These are phyloP conservation scores for Populus pruinosa DNA, from an alignment of 345 rosid species.

Conservation along the genomic window DNA sequence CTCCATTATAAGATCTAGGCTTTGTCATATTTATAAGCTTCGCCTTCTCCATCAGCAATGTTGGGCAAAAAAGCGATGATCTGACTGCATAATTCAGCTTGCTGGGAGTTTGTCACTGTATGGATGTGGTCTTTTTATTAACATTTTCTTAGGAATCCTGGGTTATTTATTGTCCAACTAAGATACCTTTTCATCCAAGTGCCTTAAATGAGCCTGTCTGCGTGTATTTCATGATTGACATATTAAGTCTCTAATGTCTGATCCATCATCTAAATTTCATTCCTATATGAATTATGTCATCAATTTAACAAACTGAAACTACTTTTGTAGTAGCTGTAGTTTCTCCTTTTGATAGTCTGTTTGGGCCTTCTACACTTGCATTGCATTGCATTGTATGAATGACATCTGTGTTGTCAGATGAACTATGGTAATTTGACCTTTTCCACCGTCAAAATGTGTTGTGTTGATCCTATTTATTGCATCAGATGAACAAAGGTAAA, in stretches of 20 bases:
- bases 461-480: constrained; percentile 12
- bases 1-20: background rate
- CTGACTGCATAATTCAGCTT: background rate
- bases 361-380: background rate
- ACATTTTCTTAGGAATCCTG: background rate
- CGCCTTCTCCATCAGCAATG: background rate
- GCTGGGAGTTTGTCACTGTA: background rate
- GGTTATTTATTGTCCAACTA: background rate
- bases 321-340: background rate
- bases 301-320: background rate
- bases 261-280: background rate
- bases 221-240: background rate
- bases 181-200: background rate
- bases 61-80: background rate
- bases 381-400: too few relatives aligned
- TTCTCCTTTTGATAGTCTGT: background rate
- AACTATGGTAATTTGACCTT: background rate
- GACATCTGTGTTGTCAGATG: background rate
- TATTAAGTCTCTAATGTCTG: background rate
- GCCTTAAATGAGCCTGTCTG: background rate
- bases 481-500: constrained; percentile 64
- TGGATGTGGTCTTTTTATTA: background rate
- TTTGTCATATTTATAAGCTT: background rate
- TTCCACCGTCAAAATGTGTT: background rate
- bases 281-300: background rate